These are phyloP conservation scores for Theobroma cacao DNA, from an alignment of 345 rosid species.

Conservation along the genomic window DNA sequence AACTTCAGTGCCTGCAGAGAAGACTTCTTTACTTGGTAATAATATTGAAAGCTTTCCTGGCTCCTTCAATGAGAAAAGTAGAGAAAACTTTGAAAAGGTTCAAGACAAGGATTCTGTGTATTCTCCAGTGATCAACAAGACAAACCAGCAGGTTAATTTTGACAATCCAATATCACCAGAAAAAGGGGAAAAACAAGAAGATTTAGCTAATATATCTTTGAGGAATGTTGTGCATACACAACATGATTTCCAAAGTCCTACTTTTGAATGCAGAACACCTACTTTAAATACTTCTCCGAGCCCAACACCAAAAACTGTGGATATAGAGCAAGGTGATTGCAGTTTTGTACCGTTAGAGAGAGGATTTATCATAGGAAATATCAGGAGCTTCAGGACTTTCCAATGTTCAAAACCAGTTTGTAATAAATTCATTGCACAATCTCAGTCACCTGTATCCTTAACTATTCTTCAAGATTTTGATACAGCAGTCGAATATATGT, in stretches of 20 bases:
- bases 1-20: constrained; percentile 35
- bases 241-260: constrained; percentile 58
- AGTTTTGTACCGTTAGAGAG: constrained; percentile 36
- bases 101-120: constrained; percentile 33
- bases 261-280: constrained; percentile 50
- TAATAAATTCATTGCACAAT: constrained; percentile 35
- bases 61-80: constrained; percentile 26
- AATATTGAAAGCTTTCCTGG: constrained; percentile 31
- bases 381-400: constrained; percentile 38
- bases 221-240: constrained; percentile 35
- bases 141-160: constrained; percentile 32
- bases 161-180: constrained; percentile 26
- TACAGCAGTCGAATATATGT: constrained; percentile 5
- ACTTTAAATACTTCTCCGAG: constrained; percentile 37
- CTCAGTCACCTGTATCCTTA: constrained; percentile 53
- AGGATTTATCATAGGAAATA: constrained; percentile 28
- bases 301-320: constrained; percentile 44
- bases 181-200: constrained; percentile 37
- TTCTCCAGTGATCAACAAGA: constrained; percentile 31
- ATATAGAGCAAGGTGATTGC: constrained; percentile 29
- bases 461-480: constrained; percentile 6
- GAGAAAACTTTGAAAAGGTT: constrained; percentile 27
- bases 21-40: constrained; percentile 42
- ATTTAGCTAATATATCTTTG: constrained; percentile 20
- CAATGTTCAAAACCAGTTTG: constrained; percentile 36